Base-by-base conservation (phyloP, 345 rosid genomes). In the Bruguiera sexangula region DNA sequence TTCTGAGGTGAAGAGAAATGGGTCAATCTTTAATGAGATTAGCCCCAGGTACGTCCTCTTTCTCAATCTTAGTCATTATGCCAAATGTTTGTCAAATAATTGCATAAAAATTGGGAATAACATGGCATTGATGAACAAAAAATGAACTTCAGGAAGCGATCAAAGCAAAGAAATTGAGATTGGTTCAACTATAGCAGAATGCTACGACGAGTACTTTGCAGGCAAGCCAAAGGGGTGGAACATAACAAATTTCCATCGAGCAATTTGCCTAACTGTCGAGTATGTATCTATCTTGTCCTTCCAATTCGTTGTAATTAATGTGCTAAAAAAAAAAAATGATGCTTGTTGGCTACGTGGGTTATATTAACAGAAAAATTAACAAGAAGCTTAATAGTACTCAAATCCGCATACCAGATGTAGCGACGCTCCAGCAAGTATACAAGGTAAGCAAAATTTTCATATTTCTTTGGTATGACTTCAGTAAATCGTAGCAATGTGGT, bases 351-450 rank as follows among this genome's bases (percentile, higher is more conserved):
- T 26, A n/a, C 2, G 57, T 53, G 60, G 18, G 8, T 66, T 37
- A 58, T 60, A 6, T 53, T 63, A 32, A 43, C 78, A 88, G 98
- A 65, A 79, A 85, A 69, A 83, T 87, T 55, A 93, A 93, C 75
- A 77, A 60, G 71, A 86, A 75, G 75, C 78, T 88, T 26, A 85
- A 88, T 58, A 86, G 88, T 75, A 82, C 93, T 8, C 96, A 90
- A 58, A 70, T 90, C 60, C 76, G 82, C 60, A 80, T 87, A 51
- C 98, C 98, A 16, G 68, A 76, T 63, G 73, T 54, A n/a, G 30
- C 63, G 0, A 76, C 72, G 6, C 78, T 92, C 30, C 4, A 64
- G 7, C 10, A 54, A 54, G 94, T 85, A 8, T 86, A 75, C 67
- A 15, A 8, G 58, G 98, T 90, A 75, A 72, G 34, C 13, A 21